A percentile compares a stretch with the other conserved stretches of the same genome.
Evolutionary conservation across 495 filamentous ascomycete species (phyloP).

Genomic region (Aspergillus affinis): DNA sequence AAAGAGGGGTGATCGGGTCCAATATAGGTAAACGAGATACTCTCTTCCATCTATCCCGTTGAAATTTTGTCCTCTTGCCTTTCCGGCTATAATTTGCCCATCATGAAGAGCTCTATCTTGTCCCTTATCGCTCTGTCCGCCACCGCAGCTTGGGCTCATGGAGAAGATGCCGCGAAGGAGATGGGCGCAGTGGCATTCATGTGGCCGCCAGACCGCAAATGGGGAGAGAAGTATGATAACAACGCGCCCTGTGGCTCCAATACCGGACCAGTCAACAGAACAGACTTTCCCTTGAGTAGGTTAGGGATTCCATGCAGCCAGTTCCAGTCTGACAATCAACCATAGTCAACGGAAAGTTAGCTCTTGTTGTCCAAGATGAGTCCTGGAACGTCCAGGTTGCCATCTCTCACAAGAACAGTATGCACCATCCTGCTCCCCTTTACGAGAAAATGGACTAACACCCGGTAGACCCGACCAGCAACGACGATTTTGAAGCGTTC

Average conservation of each 20-base stretch:
- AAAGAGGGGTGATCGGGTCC: neutral
- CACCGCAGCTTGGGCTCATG: slow-evolving; percentile 10
- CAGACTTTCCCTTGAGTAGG: slow-evolving; percentile 44
- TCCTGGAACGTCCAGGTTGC: slow-evolving; percentile 48
- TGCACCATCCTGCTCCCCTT: neutral
- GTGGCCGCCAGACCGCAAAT: slow-evolving; percentile 50
- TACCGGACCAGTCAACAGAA: slow-evolving; percentile 39
- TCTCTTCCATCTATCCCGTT: neutral
- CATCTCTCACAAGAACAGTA: slow-evolving; percentile 46
- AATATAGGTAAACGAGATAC: slow-evolving; percentile 8
- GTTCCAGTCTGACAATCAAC: neutral
- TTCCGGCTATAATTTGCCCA: neutral
- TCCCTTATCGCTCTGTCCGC: slow-evolving; percentile 11
- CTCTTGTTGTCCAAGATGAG: slow-evolving; percentile 43
- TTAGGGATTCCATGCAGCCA: neutral
- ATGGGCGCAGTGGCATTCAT: slow-evolving; percentile 56
- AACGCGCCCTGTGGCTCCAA: slow-evolving; percentile 47
- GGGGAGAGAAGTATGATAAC: slow-evolving; percentile 46
- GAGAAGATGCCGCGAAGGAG: slow-evolving; percentile 23
- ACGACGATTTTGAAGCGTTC: slow-evolving; percentile 43
- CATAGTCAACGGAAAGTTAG: slow-evolving; percentile 31
- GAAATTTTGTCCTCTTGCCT: neutral
- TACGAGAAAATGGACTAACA: neutral
- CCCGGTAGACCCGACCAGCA: slow-evolving; percentile 38
- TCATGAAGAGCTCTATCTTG: slow-evolving; percentile 12